Evolutionary conservation across 2,329 filamentous ascomycete species (phyloP), one percentile per base, ranked within the genome.

Genomic region (Corinectria fuckeliana): DNA sequence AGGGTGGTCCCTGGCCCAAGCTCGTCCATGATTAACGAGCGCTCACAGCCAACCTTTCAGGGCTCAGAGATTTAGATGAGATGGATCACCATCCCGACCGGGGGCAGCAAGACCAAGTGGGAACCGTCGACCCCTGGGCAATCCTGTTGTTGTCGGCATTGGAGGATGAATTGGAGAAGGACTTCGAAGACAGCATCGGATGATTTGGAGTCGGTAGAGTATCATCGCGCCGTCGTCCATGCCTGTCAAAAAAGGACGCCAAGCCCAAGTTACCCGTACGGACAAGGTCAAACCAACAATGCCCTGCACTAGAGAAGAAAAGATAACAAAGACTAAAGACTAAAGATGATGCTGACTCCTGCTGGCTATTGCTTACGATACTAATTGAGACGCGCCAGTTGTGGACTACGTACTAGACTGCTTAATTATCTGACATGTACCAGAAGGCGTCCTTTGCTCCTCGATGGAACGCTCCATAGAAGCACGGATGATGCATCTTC

Each of bases 11-110:
- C 41, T 5, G 25, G 30, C 10, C 50, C 6, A 9, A 16, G 30
- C 8, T n/a, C n/a, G n/a, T n/a, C n/a, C n/a, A n/a, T n/a, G n/a
- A n/a, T n/a, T n/a, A n/a, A n/a, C n/a, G n/a, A n/a, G n/a, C n/a
- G n/a, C n/a, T n/a, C n/a, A n/a, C n/a, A n/a, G n/a, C n/a, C 25
- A 16, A 26, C 38, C 49, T 48, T 58, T 36, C 42, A 53, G 36
- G 42, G 44, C 50, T 53, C 36, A 8, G n/a, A 25, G 50, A 50
- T 49, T 36, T 2, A 54, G 49, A 54, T 58, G 56, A 58, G 44
- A 54, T 58, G 50, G 56, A 54, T 54, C 50, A 42, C n/a, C 50
- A 53, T 58, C 36, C 44, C 30, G 30, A 36, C 26, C 16, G 20
- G 30, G 50, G 49, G 42, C 32, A 10, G 23, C 3, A 9, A 18